Evolutionary conservation across 129 eudicot genomes (phyloP), one percentile per base, ranked within the genome.

Genomic region (Centrapalus pauciflorus): DNA sequence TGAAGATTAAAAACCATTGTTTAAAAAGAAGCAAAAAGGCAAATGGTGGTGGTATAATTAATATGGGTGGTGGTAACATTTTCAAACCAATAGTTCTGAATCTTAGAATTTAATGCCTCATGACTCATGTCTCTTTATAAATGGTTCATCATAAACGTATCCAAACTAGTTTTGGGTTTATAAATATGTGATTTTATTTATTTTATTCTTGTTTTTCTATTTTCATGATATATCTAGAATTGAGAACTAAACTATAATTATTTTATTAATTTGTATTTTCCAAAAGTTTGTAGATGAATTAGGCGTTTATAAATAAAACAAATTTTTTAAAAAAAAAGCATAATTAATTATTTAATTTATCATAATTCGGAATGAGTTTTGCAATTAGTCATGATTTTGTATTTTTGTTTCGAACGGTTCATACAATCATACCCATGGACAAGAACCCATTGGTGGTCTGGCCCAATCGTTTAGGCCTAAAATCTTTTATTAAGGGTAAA

Each of bases 61-160:
- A 64, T 73, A 71, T 51, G 35, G 64, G 70, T 70, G 64, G 70
- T 70, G 71, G 72, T 40, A 58, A 20, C 23, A 64, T 54, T 73
- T 64, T 73, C 57, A 63, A 63, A 73, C 66, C 57, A 63, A 34
- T 25, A 28, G 60, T 23, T 37, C 25, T 38, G 37, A 50, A 54
- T 54, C 27, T 64, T 21, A 21, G 58, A 64, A 54, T 73, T 73
- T 20, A 73, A 64, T 73, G 78, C 58, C 23, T 35, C 72, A 73
- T 54, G 64, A 73, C 66, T 55, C 71, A 51, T 73, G 70, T 37
- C 54, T 64, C 49, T 38, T 57, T 52, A 38, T 28, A 38, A 37
- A 52, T 63, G 71, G 77, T 27, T 63, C 57, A 17, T 24, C 55
- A 51, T 63, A 38, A 52, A 52, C 71, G 33, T 9, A 51, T 17